These are phyloP conservation scores for Fraxinus greggii DNA, from an alignment of 305 asterid species.

Conservation along the genomic window DNA sequence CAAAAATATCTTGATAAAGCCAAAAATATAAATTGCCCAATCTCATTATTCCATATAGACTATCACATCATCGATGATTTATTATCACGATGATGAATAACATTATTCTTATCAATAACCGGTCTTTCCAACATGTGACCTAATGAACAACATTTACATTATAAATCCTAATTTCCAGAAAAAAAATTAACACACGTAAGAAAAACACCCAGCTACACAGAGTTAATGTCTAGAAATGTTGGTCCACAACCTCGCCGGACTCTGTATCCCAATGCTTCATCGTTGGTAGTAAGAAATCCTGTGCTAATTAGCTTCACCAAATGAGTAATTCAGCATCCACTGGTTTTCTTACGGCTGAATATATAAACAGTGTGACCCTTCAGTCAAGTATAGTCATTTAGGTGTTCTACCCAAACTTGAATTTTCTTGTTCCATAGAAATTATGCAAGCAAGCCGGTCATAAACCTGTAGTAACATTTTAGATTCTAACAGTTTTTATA, in stretches of 20 bases:
- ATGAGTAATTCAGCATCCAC: not conserved
- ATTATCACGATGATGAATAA: too few species aligned
- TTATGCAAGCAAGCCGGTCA: constrained; percentile 65
- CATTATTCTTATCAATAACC: not conserved
- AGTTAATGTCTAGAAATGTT: not conserved
- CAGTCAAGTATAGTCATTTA: constrained; percentile 17
- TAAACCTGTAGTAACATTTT: constrained; percentile 46
- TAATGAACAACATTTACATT: not conserved
- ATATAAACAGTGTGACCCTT: not conserved
- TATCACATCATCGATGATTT: too few species aligned
- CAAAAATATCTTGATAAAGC: not conserved
- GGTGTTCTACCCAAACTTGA: constrained; percentile 43
- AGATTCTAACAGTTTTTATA: not conserved
- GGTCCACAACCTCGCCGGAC: not conserved
- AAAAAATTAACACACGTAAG: not conserved
- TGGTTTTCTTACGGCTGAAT: not conserved
- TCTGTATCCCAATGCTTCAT: not conserved
- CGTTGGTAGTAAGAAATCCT: not conserved
- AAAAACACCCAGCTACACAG: not conserved
- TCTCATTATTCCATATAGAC: too few species aligned
- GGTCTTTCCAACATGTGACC: not conserved
- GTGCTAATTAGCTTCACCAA: not conserved
- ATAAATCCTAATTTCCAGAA: not conserved
- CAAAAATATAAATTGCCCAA: not conserved
- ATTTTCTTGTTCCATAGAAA: constrained; percentile 77